phyloP scores from a whole-genome alignment of 805 yeast species.

The Candida montana region DNA sequence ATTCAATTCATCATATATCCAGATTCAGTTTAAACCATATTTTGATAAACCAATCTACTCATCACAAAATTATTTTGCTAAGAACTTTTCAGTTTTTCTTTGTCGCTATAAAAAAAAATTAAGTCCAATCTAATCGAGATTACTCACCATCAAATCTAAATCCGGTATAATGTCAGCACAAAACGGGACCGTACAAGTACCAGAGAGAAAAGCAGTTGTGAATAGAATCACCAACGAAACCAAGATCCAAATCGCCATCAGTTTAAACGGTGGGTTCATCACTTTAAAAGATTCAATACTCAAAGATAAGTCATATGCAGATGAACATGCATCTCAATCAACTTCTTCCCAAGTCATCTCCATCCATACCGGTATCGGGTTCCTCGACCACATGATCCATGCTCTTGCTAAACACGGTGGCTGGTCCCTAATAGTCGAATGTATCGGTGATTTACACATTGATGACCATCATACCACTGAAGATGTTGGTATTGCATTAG shows the following conservation, averaged over 20 bases:
- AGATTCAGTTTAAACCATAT: too few species aligned
- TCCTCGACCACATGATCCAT: slow-evolving; percentile 94
- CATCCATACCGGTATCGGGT: slow-evolving; percentile 90
- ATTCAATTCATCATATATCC: too few species aligned
- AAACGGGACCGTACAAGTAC: background rate
- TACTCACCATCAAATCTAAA: background rate
- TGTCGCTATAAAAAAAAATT: background rate
- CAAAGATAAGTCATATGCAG: slow-evolving; percentile 28
- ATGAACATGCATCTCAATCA: slow-evolving; percentile 59
- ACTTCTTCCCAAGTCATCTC: slow-evolving; percentile 69
- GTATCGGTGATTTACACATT: slow-evolving; percentile 90
- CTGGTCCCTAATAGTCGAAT: slow-evolving; percentile 86
- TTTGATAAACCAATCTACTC: too few species aligned
- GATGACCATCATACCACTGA: slow-evolving; percentile 98
- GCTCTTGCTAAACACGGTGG: slow-evolving; percentile 97
- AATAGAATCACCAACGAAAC: slow-evolving; percentile 86
- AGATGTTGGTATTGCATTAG: slow-evolving; percentile 91
- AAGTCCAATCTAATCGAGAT: background rate
- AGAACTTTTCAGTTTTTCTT: background rate
- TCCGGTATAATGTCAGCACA: background rate
- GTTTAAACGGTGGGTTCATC: slow-evolving; percentile 81
- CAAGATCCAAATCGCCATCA: slow-evolving; percentile 77
- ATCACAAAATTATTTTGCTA: too few species aligned
- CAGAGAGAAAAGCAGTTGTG: slow-evolving; percentile 30
- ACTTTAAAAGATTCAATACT: slow-evolving; percentile 57